Conservation (phyloP, 2,329 filamentous ascomycete species). For the Aspergillus hiratsukae region DNA sequence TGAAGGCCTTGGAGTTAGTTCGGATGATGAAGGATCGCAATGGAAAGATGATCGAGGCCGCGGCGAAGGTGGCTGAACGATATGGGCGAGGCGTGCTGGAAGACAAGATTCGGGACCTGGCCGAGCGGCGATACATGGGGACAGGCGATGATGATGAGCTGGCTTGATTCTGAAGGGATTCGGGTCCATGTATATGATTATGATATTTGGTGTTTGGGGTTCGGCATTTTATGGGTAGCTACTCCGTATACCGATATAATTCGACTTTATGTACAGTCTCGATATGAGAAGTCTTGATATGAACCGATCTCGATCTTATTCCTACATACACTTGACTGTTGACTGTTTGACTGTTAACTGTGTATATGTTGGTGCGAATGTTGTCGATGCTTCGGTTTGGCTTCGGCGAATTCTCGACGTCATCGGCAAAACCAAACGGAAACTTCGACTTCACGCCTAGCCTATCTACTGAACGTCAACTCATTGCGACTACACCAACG, state of each 20-base stretch:
- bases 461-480: not conserved
- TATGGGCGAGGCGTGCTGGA: slow-evolving; percentile 76
- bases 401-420: slow-evolving; percentile 2
- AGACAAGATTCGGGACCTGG: slow-evolving; percentile 85
- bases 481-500: not conserved
- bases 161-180: slow-evolving; percentile 19
- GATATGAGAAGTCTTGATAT: not conserved
- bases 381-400: not conserved
- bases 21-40: slow-evolving; percentile 76
- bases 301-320: not conserved
- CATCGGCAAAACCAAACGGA: slow-evolving; percentile 1
- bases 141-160: slow-evolving; percentile 52
- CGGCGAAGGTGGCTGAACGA: slow-evolving; percentile 79
- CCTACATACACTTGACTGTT: too few relatives aligned
- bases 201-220: not conserved
- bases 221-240: not conserved
- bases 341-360: too few relatives aligned
- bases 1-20: slow-evolving; percentile 91
- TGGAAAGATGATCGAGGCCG: slow-evolving; percentile 87
- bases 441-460: not conserved
- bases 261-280: not conserved
- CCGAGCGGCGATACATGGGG: slow-evolving; percentile 63
- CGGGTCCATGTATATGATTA: not conserved
- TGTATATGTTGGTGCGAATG: not conserved
- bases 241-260: not conserved